These are phyloP conservation scores for Gossypium mustelinum DNA, from an alignment of 345 rosid genomes.

Conservation along the genomic window DNA sequence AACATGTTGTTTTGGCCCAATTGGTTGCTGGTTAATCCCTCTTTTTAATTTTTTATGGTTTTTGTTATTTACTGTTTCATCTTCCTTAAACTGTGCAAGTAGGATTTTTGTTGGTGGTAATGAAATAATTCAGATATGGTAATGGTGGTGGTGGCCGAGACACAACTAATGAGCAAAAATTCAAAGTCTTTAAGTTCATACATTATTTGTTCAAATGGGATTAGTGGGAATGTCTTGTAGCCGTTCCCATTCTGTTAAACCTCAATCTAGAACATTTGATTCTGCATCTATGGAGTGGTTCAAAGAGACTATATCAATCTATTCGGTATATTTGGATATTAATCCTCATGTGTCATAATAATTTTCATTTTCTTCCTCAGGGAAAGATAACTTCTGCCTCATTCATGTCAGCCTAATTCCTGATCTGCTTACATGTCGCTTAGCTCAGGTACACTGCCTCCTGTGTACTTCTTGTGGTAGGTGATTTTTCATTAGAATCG, in stretches of 20 bases:
- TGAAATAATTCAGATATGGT: too few relatives aligned
- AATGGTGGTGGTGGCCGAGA: too few relatives aligned
- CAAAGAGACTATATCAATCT: not conserved
- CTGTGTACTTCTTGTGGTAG: not conserved
- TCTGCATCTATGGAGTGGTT: not conserved
- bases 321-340: not conserved
- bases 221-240: not conserved
- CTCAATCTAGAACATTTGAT: not conserved
- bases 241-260: not conserved
- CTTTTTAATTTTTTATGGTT: too few relatives aligned
- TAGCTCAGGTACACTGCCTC: slow-evolving; percentile 58
- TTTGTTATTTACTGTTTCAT: too few relatives aligned
- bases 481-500: not conserved
- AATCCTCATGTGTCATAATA: slow-evolving; percentile 12
- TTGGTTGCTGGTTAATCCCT: too few relatives aligned
- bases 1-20: too few relatives aligned
- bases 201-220: too few relatives aligned
- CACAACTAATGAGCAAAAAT: too few relatives aligned
- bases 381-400: slow-evolving; percentile 81
- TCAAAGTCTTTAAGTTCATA: too few relatives aligned
- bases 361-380: slow-evolving; percentile 39
- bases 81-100: too few relatives aligned
- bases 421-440: slow-evolving; percentile 91
- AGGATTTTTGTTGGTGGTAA: too few relatives aligned
- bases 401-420: slow-evolving; percentile 94